Base-by-base conservation (phyloP, 163 green algal species). In the Coccomyxa subellipsoidea region DNA sequence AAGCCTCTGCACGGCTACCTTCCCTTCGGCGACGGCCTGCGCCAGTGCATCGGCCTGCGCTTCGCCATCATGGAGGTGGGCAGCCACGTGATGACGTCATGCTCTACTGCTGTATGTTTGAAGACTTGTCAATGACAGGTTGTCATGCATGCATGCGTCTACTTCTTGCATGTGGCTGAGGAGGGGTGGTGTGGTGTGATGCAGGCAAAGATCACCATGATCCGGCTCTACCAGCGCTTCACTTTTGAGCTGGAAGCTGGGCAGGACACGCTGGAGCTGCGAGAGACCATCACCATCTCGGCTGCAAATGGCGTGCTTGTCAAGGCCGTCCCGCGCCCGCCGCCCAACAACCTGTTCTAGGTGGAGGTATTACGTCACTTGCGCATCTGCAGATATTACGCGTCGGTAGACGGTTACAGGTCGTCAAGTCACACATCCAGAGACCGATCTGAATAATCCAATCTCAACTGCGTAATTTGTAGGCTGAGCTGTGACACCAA, bases 241-340 rank as follows among this genome's bases (percentile, higher is more conserved):
- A 85, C 54, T 4, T 86, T 88, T 36, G 36, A 80, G 38, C 47
- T 87, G 40, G 59, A 77, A 54, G 47, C 78, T 37, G 54, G 32
- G 18, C 66, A 79, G 77, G 27, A 66, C 7, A 9, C 54, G 6
- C 54, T 81, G 77, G 29, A 76, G 38, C 8, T 78, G 79, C 66
- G 37, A 4, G 54, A 77, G 34, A 78, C 69, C 54, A 84, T 86
- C 54, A 86, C 79, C 15, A 77, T 84, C 7, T 78, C 78, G 3
- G 88, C 90, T 6, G 82, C 82, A 29, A 29, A 90, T 38, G 90
- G 90, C 0, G 76, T 93, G 23, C 86, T 79, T 82, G 87, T 90
- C 66, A 73, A 73, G 8, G 66, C 66, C 27, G 32, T 73, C 66
- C 66, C 66, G 23, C 47, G 47, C 47, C 47, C 47, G 47, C 47